Percentiles rank a stretch among this genome's conserved stretches.
Evolutionary conservation across 345 rosid genomes (phyloP).

Genomic region (Leavenworthia alabamica): DNA sequence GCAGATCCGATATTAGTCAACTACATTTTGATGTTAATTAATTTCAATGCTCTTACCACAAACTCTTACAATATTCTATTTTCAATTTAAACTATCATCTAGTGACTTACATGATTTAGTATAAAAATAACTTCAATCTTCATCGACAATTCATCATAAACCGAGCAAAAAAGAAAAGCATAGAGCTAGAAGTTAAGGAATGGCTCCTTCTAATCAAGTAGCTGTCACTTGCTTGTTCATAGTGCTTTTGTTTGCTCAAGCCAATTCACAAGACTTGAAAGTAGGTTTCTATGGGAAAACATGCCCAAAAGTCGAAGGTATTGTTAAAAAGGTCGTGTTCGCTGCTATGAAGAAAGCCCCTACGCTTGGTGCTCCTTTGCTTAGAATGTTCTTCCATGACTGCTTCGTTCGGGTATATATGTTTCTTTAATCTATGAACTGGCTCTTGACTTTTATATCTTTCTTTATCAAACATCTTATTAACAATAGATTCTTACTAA

Average conservation of each 20-base stretch:
- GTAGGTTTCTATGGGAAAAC: constrained; percentile 33
- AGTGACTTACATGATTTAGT: not conserved
- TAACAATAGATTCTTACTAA: too few relatives aligned
- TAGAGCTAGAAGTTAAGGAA: not conserved
- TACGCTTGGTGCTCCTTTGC: constrained; percentile 48
- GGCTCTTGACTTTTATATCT: too few relatives aligned
- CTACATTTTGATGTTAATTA: constrained; percentile 20
- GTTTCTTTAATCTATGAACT: not conserved
- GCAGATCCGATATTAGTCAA: constrained; percentile 23
- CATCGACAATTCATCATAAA: constrained; percentile 28
- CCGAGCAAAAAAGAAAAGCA: constrained; percentile 1
- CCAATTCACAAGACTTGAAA: constrained; percentile 19
- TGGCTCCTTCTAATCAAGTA: constrained; percentile 19
- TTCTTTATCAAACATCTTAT: too few relatives aligned
- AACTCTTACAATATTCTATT: constrained; percentile 8
- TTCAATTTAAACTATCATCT: not conserved
- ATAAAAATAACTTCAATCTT: constrained; percentile 24
- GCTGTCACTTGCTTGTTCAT: constrained; percentile 14
- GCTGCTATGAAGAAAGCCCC: constrained; percentile 38
- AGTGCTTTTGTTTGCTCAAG: constrained; percentile 25
- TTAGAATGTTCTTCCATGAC: constrained; percentile 79
- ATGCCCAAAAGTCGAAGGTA: constrained; percentile 37
- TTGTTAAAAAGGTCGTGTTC: constrained; percentile 34
- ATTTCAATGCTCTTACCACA: constrained; percentile 30
- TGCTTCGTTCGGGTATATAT: constrained; percentile 70